A percentile compares a stretch with the other conserved stretches of the same genome.
These are phyloP conservation scores for Ceratobasidium sp. DNA, from an alignment of 1,284 basidiomycete species.

Conservation along the genomic window DNA sequence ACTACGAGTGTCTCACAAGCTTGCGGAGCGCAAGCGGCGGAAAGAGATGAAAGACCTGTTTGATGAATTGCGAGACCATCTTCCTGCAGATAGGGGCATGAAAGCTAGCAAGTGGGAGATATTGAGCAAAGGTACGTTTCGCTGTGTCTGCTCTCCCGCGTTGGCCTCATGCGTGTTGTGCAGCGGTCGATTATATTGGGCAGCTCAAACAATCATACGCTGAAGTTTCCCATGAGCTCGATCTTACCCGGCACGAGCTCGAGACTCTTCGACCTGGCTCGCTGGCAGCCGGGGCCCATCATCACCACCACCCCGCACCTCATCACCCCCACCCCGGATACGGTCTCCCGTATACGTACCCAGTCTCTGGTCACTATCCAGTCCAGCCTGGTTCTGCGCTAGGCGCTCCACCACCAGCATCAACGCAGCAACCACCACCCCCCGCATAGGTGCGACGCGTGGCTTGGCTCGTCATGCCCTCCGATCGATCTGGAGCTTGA, in stretches of 20 bases:
- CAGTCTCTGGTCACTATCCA: conserved; percentile 35
- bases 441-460: conserved; percentile 38
- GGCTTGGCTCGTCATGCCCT: conserved; percentile 15
- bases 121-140: conserved; percentile 78
- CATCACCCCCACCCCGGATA: conserved; percentile 39
- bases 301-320: conserved; percentile 42
- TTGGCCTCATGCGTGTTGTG: conserved; percentile 31
- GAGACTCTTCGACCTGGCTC: conserved; percentile 60
- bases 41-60: conserved; percentile 98
- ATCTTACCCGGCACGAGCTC: conserved; percentile 76
- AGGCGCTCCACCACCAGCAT: conserved; percentile 18
- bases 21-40: conserved; percentile 90
- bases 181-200: conserved; percentile 87
- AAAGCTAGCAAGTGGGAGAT: conserved; percentile 98
- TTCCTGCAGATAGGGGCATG: conserved; percentile 89
- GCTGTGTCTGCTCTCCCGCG: conserved; percentile 35
- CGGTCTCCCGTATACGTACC: conserved; percentile 36
- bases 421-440: conserved; percentile 21
- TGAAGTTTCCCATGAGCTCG: conserved; percentile 78
- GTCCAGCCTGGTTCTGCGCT: conserved; percentile 34
- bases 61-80: conserved; percentile 87
- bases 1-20: conserved; percentile 89
- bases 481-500: conserved; percentile 25
- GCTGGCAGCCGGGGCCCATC: conserved; percentile 37
- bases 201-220: conserved; percentile 76